phyloP scores from a whole-genome alignment of 805 yeast species.

The Saturnispora galanensis region DNA sequence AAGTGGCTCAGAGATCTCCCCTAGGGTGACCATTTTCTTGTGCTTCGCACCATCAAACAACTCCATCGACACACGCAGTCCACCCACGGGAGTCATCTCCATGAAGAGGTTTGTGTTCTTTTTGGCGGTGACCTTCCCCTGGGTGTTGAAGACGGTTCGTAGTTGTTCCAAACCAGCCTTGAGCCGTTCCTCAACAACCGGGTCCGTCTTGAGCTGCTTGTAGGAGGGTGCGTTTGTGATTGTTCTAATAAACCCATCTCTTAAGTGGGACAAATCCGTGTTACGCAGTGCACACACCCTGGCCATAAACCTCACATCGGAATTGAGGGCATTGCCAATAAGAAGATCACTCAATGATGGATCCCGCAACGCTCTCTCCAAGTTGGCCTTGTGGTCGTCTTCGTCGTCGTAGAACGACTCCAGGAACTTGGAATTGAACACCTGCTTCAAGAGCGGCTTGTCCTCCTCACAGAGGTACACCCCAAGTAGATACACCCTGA shows the following conservation, averaged over 20 bases:
- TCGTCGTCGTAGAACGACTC: constrained; percentile 22
- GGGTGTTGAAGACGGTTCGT: constrained; percentile 42
- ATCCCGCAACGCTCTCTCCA: constrained; percentile 39
- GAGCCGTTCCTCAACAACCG: constrained; percentile 26
- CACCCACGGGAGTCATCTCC: constrained; percentile 41
- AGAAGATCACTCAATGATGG: constrained; percentile 42
- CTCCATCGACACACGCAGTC: constrained; percentile 28
- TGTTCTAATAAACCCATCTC: constrained; percentile 82
- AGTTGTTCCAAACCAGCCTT: constrained; percentile 54
- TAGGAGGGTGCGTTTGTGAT: constrained; percentile 58
- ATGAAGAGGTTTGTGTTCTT: constrained; percentile 61
- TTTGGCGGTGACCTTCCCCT: constrained; percentile 57
- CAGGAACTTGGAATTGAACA: constrained; percentile 35
- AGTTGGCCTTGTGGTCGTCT: constrained; percentile 30
- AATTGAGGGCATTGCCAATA: constrained; percentile 45
- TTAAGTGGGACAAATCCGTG: constrained; percentile 82
- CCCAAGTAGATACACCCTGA: constrained; percentile 85
- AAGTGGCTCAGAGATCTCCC: constrained; percentile 50
- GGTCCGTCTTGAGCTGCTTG: constrained; percentile 33
- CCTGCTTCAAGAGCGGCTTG: constrained; percentile 28
- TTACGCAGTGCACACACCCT: constrained; percentile 80
- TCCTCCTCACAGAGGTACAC: constrained; percentile 65
- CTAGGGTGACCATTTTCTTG: constrained; percentile 31
- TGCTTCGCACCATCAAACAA: constrained; percentile 5
- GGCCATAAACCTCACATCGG: constrained; percentile 54